Evolutionary conservation across 176 grass and related monocot species (phyloP).

Genomic region (Cymbopogon citratus): DNA sequence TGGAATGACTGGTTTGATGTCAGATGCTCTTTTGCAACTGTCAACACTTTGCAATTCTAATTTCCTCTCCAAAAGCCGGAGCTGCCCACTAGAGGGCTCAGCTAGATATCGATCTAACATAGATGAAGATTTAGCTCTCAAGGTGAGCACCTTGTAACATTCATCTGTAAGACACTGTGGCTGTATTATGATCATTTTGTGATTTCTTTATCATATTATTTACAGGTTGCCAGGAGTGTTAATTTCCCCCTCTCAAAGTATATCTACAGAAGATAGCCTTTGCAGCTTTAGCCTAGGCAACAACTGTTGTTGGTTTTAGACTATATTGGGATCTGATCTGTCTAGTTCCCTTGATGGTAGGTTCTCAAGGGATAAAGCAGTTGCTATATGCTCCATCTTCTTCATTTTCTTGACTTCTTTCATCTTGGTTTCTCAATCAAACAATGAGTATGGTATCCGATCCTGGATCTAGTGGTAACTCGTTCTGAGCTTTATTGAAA

Average conservation of each 20-base stretch:
- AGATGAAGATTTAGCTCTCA: conserved; percentile 94
- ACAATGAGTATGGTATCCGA: not conserved
- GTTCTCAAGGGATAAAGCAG: conserved; percentile 9
- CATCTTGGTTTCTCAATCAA: not conserved
- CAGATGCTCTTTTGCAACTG: conserved; percentile 79
- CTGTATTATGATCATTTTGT: conserved; percentile 15
- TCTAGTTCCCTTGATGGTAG: conserved; percentile 16
- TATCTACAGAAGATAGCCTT: conserved; percentile 84
- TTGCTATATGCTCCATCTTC: not conserved
- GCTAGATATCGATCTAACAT: conserved; percentile 76
- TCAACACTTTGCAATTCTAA: conserved; percentile 97
- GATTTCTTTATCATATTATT: conserved; percentile 30
- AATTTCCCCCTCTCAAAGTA: conserved; percentile 89
- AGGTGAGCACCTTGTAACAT: conserved; percentile 44
- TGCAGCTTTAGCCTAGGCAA: conserved; percentile 12
- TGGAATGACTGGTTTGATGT: conserved; percentile 58
- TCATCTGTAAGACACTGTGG: not conserved
- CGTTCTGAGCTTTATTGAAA: conserved; percentile 3
- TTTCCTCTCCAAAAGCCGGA: conserved; percentile 78
- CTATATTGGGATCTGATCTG: conserved; percentile 20
- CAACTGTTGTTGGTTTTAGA: conserved; percentile 21
- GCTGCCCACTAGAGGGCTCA: conserved; percentile 80
- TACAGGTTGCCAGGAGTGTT: conserved; percentile 89
- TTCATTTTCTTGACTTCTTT: conserved; percentile 1
- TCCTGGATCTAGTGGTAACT: conserved; percentile 7